phyloP scores from a whole-genome alignment of 257 asterid species.

The Verbena officinalis region DNA sequence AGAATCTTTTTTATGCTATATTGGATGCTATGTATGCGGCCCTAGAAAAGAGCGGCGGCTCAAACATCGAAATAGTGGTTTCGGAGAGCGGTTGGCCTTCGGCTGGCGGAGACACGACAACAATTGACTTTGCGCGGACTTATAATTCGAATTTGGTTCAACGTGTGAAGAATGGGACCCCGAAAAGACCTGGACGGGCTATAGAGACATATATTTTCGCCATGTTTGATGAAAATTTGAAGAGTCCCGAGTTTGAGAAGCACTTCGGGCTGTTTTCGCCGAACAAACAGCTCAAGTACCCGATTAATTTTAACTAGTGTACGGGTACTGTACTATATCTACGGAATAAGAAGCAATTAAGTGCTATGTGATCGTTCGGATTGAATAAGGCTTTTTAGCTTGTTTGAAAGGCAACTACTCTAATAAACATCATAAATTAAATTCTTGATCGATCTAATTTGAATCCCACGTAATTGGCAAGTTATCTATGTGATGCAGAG shows the following conservation, averaged over 20 bases:
- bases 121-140: constrained; percentile 12
- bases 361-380: neutral
- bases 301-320: constrained; percentile 19
- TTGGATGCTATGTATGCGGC: constrained; percentile 22
- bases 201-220: constrained; percentile 30
- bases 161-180: constrained; percentile 32
- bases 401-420: neutral
- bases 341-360: neutral
- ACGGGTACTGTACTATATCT: neutral
- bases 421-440: neutral
- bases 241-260: constrained; percentile 16
- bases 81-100: constrained; percentile 33
- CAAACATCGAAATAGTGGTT: neutral
- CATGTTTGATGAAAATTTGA: constrained; percentile 16
- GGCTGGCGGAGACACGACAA: neutral
- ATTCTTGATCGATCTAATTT: neutral
- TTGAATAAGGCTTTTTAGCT: neutral
- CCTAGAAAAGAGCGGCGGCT: constrained; percentile 21
- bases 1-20: constrained; percentile 29
- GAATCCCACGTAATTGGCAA: too few species aligned
- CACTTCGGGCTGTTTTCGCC: constrained; percentile 24
- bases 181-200: constrained; percentile 15
- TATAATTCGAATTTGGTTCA: constrained; percentile 31
- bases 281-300: constrained; percentile 25
- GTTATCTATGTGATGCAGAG: too few species aligned